Conservation (phyloP, 78 protist genomes). For the Polysphondylium violaceum region DNA sequence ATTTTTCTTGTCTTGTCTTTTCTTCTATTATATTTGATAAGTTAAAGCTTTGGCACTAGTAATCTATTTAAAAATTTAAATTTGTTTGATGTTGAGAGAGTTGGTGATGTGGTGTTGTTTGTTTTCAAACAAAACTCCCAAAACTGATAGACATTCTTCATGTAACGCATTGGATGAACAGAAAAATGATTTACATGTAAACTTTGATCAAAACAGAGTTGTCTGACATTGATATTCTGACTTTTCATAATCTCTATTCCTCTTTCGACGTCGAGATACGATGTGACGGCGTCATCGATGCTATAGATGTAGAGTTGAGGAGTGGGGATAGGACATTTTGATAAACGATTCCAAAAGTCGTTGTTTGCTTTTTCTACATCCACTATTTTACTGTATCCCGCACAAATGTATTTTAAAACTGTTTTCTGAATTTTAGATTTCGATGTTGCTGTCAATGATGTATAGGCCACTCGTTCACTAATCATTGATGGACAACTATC, state of each 20-base stretch:
- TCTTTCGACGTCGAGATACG: conserved; percentile 41
- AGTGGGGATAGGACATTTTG: conserved; percentile 43
- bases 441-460: conserved; percentile 21
- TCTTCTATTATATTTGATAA: no score
- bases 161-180: conserved; percentile 33
- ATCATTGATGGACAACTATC: conserved; percentile 61
- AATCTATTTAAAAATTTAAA: no score
- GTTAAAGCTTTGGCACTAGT: no score
- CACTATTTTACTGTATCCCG: neutral
- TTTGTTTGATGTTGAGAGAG: no score
- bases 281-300: conserved; percentile 14
- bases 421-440: neutral
- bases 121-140: conserved; percentile 26
- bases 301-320: conserved; percentile 53
- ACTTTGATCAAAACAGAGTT: conserved; percentile 21
- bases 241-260: conserved; percentile 11
- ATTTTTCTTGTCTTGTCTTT: no score
- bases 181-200: conserved; percentile 32
- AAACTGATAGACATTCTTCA: conserved; percentile 29
- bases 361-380: conserved; percentile 34
- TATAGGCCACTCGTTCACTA: conserved; percentile 2
- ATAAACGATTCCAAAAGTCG: conserved; percentile 39
- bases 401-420: neutral
- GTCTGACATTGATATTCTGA: conserved; percentile 8
- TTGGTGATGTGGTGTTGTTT: no score